Evolutionary conservation across 2,329 filamentous ascomycete species (phyloP).

Genomic region (Neonectria hederae): DNA sequence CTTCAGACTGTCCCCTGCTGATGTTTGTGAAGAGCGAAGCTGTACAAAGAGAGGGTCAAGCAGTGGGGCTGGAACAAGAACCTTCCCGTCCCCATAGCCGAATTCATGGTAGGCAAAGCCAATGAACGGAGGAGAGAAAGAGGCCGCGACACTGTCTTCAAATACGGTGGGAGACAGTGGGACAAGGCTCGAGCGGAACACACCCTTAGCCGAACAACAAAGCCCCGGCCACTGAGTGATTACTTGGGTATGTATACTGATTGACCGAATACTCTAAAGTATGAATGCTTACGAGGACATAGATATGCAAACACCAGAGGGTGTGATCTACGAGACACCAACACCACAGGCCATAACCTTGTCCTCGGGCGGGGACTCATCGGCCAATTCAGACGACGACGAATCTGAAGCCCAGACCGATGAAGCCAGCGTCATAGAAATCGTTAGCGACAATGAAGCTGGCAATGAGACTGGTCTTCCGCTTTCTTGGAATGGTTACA

Average conservation of each 20-base stretch:
- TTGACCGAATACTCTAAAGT: not conserved
- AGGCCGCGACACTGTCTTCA: not conserved
- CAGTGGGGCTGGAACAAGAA: slow-evolving; percentile 1
- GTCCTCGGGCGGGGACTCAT: not conserved
- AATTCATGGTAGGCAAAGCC: not conserved
- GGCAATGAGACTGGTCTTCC: not conserved
- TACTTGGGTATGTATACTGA: not conserved
- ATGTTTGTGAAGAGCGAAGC: not conserved
- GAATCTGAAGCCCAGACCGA: not conserved
- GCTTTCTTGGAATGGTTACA: not conserved
- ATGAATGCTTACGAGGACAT: not conserved
- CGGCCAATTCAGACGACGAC: not conserved
- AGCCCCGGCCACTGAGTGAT: not conserved
- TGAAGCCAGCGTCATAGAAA: not conserved
- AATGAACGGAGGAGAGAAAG: not conserved
- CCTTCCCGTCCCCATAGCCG: not conserved
- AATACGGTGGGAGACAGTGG: not conserved
- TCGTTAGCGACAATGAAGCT: not conserved
- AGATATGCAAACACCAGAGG: not conserved
- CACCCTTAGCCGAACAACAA: not conserved
- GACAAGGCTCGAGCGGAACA: not conserved
- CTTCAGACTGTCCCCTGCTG: too few species aligned
- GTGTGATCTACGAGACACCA: not conserved
- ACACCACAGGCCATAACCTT: not conserved
- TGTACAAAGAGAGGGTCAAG: not conserved